Conservation (phyloP, 257 asterid genomes). For the Euphrasia confusa region DNA sequence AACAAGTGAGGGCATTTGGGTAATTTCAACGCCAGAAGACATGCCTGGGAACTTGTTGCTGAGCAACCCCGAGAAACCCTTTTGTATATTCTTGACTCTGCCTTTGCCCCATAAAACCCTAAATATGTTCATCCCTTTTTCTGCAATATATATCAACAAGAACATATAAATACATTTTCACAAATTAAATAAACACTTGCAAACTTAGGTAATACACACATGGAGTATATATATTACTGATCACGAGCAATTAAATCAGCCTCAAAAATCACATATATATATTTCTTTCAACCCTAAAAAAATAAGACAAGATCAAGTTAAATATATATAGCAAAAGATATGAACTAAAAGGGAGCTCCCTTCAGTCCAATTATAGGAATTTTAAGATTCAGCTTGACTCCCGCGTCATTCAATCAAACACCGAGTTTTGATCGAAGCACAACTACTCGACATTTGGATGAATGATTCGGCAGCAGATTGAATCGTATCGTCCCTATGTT, state of each 20-base stretch:
- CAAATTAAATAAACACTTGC: background rate
- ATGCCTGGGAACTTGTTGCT: conserved; percentile 66
- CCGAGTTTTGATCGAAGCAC: conserved; percentile 19
- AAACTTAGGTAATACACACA: background rate
- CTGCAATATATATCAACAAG: background rate
- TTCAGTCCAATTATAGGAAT: conserved; percentile 98
- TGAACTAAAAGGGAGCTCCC: conserved; percentile 89
- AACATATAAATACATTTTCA: background rate
- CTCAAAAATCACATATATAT: too few relatives aligned
- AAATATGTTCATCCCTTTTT: background rate
- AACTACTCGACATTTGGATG: conserved; percentile 70
- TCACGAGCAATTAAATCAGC: too few relatives aligned
- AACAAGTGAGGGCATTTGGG: conserved; percentile 31
- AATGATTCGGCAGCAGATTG: conserved; percentile 98
- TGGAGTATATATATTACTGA: too few relatives aligned
- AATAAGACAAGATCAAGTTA: background rate
- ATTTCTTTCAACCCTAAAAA: background rate
- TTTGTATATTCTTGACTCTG: conserved; percentile 8
- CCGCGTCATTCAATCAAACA: conserved; percentile 84
- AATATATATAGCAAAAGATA: background rate
- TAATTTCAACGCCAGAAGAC: conserved; percentile 28
- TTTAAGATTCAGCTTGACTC: conserved; percentile 68
- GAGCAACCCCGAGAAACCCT: conserved; percentile 34
- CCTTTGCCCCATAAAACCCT: conserved; percentile 39
- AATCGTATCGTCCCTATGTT: conserved; percentile 58